A percentile compares a stretch with the other conserved stretches of the same genome.
Conservation (phyloP, 2,329 filamentous ascomycete genomes). For the Talaromyces funiculosus region DNA sequence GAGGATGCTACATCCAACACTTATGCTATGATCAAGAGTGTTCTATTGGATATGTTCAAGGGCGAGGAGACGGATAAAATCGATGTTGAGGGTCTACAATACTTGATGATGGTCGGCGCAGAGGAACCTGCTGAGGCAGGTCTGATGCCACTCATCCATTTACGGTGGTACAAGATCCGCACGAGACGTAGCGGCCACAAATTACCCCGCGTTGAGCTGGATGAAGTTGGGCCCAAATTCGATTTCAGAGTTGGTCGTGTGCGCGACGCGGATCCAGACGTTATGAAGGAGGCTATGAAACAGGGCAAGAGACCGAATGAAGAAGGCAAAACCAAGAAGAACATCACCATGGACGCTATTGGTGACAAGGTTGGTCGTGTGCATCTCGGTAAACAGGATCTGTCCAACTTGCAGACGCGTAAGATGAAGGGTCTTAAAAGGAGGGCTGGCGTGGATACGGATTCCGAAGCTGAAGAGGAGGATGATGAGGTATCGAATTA, state of each 20-base stretch:
- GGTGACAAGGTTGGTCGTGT: constrained; percentile 95
- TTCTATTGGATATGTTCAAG: constrained; percentile 87
- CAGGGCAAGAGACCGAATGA: constrained; percentile 62
- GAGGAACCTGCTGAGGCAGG: constrained; percentile 52
- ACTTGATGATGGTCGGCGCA: constrained; percentile 75
- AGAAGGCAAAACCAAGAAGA: constrained; percentile 76
- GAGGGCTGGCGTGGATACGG: constrained; percentile 57
- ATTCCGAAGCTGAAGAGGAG: constrained; percentile 41
- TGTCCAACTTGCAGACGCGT: constrained; percentile 79
- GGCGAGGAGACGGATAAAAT: constrained; percentile 74
- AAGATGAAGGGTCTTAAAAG: constrained; percentile 99
- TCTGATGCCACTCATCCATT: constrained; percentile 45
- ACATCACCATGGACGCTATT: constrained; percentile 82
- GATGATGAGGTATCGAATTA: constrained; percentile 11
- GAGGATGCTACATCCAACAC: constrained; percentile 73
- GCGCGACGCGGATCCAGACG: constrained; percentile 68
- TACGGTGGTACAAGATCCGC: constrained; percentile 78
- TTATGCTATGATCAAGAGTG: constrained; percentile 79
- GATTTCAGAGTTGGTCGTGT: constrained; percentile 82
- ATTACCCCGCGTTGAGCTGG: constrained; percentile 83
- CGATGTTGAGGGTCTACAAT: constrained; percentile 92
- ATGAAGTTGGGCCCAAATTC: constrained; percentile 92
- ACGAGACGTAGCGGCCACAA: constrained; percentile 84
- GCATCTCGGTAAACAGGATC: constrained; percentile 84
- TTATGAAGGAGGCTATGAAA: constrained; percentile 87